Percentiles rank a stretch among this genome's conserved stretches.
Evolutionary conservation across 306 rosid genomes (phyloP).

Genomic region (Pyrus communis): DNA sequence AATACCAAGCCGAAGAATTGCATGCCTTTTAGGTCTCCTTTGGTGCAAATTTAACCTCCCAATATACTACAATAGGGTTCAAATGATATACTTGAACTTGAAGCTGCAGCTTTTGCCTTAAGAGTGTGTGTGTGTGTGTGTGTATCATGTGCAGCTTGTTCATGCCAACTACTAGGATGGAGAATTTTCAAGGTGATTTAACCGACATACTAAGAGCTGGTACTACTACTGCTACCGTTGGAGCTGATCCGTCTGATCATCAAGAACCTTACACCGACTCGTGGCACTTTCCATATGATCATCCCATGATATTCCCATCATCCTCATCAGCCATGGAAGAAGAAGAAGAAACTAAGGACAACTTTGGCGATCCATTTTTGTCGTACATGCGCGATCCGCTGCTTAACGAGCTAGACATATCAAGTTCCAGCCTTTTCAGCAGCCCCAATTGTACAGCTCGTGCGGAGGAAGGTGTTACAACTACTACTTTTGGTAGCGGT

Average conservation of each 20-base stretch:
- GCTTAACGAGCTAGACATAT: slow-evolving; percentile 30
- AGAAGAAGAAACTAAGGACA: slow-evolving; percentile 19
- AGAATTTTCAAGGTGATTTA: slow-evolving; percentile 78
- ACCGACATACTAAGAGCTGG: slow-evolving; percentile 63
- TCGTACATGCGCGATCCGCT: slow-evolving; percentile 69
- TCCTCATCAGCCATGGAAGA: slow-evolving; percentile 10
- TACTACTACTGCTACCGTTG: slow-evolving; percentile 4
- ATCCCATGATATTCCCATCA: slow-evolving; percentile 12
- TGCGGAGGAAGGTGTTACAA: slow-evolving; percentile 3
- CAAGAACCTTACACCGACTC: background rate
- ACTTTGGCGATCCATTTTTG: slow-evolving; percentile 75
- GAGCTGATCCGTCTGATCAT: background rate
- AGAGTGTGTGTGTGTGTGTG: background rate
- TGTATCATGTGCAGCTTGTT: slow-evolving; percentile 43
- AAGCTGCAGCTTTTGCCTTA: background rate
- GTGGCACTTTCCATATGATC: slow-evolving; percentile 16
- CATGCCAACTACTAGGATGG: slow-evolving; percentile 35
- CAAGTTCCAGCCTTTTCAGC: slow-evolving; percentile 14
- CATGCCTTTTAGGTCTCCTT: background rate
- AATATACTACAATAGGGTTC: background rate
- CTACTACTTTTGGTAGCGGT: background rate
- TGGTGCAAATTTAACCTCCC: background rate
- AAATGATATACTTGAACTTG: background rate
- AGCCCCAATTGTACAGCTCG: slow-evolving; percentile 2
- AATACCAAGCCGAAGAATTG: background rate